These are phyloP conservation scores for Styphnolobium japonicum DNA, from an alignment of 306 rosid species.

Conservation along the genomic window DNA sequence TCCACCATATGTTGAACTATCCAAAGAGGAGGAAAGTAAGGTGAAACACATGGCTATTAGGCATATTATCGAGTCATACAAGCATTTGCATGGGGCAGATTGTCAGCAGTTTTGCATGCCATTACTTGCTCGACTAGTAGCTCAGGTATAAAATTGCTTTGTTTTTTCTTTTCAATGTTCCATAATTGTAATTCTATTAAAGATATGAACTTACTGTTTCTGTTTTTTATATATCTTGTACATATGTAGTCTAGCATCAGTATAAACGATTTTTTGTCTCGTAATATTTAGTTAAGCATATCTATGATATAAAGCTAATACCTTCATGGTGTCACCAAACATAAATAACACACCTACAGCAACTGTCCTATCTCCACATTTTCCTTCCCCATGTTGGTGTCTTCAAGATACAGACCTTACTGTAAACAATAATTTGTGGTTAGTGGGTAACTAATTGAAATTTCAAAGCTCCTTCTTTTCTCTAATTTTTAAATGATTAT, in stretches of 20 bases:
- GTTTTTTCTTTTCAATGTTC: background rate
- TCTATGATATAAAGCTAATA: background rate
- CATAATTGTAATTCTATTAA: background rate
- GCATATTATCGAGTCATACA: conserved; percentile 69
- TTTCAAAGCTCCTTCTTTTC: too few relatives aligned
- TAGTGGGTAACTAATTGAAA: too few relatives aligned
- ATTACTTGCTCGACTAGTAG: conserved; percentile 87
- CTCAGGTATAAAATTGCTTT: conserved; percentile 62
- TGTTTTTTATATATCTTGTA: background rate
- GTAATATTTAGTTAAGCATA: conserved; percentile 12
- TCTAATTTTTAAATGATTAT: too few relatives aligned
- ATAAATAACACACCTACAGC: too few relatives aligned
- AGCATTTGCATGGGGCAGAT: conserved; percentile 53
- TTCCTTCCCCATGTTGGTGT: too few relatives aligned
- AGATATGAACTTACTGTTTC: background rate
- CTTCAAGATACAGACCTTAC: too few relatives aligned
- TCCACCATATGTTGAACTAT: conserved; percentile 72
- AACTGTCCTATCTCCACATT: too few relatives aligned
- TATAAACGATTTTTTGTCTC: background rate
- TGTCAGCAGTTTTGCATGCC: conserved; percentile 76
- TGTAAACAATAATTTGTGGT: too few relatives aligned
- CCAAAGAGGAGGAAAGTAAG: conserved; percentile 63
- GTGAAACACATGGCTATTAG: conserved; percentile 67
- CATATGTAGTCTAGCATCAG: conserved; percentile 5
- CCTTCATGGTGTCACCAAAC: background rate